phyloP scores from a whole-genome alignment of 768 basidiomycete genomes.

The Punctularia strigosozonata region DNA sequence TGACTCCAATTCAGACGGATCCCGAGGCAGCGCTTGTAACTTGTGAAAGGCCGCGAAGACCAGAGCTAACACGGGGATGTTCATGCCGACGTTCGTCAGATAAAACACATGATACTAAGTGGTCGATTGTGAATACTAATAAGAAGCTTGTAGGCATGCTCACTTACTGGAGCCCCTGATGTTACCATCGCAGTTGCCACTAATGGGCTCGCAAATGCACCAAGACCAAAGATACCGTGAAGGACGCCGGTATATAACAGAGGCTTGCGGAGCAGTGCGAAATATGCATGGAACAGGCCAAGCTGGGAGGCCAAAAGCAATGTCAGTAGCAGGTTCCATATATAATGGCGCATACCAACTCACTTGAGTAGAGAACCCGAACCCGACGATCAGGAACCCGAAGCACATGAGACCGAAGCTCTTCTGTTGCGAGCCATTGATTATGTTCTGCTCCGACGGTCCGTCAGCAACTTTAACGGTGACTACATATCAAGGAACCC shows the following conservation, averaged over 20 bases:
- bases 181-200: constrained; percentile 14
- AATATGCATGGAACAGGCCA: constrained; percentile 15
- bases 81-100: constrained; percentile 14
- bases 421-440: constrained; percentile 15
- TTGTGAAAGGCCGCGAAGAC: constrained; percentile 14
- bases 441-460: constrained; percentile 14
- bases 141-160: neutral
- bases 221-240: constrained; percentile 16
- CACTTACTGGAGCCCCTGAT: constrained; percentile 12
- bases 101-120: constrained; percentile 15
- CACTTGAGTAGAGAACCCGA: constrained; percentile 15
- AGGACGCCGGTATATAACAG: constrained; percentile 15
- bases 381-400: constrained; percentile 16
- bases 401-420: constrained; percentile 15
- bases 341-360: neutral
- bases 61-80: constrained; percentile 11
- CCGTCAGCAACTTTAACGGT: neutral
- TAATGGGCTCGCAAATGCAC: constrained; percentile 13
- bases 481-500: too few relatives aligned
- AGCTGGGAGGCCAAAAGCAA: constrained; percentile 4
- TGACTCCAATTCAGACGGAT: constrained; percentile 3
- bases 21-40: constrained; percentile 10
- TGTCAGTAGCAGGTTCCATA: neutral
- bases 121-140: too few relatives aligned
- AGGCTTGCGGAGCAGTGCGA: constrained; percentile 14